Conservation (phyloP, 2,329 filamentous ascomycete species). For the Dendryphion nanum region DNA sequence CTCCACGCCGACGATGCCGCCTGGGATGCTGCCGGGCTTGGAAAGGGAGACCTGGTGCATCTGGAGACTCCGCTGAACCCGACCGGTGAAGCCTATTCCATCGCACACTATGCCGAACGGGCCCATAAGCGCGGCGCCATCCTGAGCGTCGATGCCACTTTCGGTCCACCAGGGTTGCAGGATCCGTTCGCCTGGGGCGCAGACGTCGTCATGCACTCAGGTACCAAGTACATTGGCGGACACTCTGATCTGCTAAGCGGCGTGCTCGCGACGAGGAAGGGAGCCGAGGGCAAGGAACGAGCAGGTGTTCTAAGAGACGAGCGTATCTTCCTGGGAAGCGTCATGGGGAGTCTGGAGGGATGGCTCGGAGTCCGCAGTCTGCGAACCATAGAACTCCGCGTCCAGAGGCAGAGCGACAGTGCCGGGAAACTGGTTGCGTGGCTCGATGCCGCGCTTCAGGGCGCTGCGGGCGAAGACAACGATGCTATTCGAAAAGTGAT, state of each 20-base stretch:
- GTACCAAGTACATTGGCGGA: conserved; percentile 94
- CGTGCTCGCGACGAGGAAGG: conserved; percentile 64
- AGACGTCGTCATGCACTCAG: conserved; percentile 87
- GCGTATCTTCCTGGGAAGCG: conserved; percentile 72
- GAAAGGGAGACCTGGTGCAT: conserved; percentile 79
- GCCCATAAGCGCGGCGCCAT: conserved; percentile 72
- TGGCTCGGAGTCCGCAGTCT: conserved; percentile 89
- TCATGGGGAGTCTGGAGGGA: conserved; percentile 86
- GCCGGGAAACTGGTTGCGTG: conserved; percentile 70
- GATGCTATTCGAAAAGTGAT: conserved; percentile 56
- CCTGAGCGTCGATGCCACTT: conserved; percentile 85
- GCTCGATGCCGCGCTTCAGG: conserved; percentile 56
- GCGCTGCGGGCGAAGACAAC: conserved; percentile 37
- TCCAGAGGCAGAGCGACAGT: conserved; percentile 72
- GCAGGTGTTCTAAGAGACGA: conserved; percentile 61
- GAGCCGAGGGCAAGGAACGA: conserved; percentile 18
- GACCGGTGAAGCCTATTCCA: conserved; percentile 74
- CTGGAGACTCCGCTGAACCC: conserved; percentile 95
- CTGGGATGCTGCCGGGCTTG: conserved; percentile 64
- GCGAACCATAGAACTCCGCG: conserved; percentile 80
- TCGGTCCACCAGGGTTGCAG: conserved; percentile 84
- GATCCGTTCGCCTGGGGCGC: conserved; percentile 81
- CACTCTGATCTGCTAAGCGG: conserved; percentile 94
- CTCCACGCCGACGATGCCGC: conserved; percentile 55
- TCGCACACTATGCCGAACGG: conserved; percentile 67